Percentiles rank a stretch among this genome's conserved stretches.
These are phyloP conservation scores for Ogataea trehaloabstinens DNA, from an alignment of 805 yeast species.

Conservation along the genomic window DNA sequence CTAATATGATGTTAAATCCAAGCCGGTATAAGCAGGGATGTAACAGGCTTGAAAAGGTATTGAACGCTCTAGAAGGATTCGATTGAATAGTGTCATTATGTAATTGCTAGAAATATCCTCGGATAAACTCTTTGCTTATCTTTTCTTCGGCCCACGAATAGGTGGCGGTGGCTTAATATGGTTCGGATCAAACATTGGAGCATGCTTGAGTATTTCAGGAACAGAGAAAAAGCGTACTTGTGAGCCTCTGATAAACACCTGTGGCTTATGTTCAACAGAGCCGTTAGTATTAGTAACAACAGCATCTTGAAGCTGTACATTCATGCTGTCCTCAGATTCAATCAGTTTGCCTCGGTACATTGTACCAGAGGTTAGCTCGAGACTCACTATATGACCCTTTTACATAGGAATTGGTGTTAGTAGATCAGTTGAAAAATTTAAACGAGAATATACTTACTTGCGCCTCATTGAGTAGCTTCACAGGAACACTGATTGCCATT, in stretches of 20 bases:
- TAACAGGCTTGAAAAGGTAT: slow-evolving; percentile 74
- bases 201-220: slow-evolving; percentile 84
- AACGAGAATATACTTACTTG: slow-evolving; percentile 39
- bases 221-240: slow-evolving; percentile 79
- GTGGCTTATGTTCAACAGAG: slow-evolving; percentile 68
- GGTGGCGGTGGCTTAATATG: slow-evolving; percentile 69
- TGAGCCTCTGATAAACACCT: slow-evolving; percentile 89
- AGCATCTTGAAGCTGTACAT: slow-evolving; percentile 79
- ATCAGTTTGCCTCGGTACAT: slow-evolving; percentile 82
- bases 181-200: slow-evolving; percentile 74
- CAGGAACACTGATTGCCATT: slow-evolving; percentile 76
- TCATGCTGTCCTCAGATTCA: slow-evolving; percentile 92
- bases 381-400: slow-evolving; percentile 78
- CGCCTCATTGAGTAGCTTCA: slow-evolving; percentile 82
- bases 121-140: slow-evolving; percentile 6
- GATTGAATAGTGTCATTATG: no score
- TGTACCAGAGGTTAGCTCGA: slow-evolving; percentile 84
- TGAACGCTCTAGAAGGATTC: slow-evolving; percentile 84
- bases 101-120: no score
- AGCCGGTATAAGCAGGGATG: slow-evolving; percentile 78
- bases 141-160: slow-evolving; percentile 44
- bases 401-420: not conserved
- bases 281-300: slow-evolving; percentile 78
- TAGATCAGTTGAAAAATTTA: not conserved
- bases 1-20: slow-evolving; percentile 87